These are phyloP conservation scores for Botrytis porri DNA, from an alignment of 2,329 filamentous ascomycete genomes.

Conservation along the genomic window DNA sequence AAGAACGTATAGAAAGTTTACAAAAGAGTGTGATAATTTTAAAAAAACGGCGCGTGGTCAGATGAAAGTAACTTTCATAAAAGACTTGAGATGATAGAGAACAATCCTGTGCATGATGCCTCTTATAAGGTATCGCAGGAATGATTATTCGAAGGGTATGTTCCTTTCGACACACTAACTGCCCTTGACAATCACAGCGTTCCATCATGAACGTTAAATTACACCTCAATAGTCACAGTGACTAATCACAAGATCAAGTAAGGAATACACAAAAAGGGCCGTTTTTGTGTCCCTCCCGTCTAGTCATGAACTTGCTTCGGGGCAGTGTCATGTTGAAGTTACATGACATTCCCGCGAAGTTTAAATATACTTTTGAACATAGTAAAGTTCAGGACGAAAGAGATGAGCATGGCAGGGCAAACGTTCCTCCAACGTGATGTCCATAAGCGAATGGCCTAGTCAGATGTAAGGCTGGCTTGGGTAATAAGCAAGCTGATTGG, in stretches of 20 bases:
- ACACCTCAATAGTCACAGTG: neutral
- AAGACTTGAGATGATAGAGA: neutral
- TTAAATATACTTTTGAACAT: neutral
- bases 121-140: neutral
- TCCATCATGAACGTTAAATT: neutral
- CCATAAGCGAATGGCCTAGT: neutral
- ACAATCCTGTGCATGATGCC: neutral
- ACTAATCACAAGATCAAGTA: neutral
- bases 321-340: neutral
- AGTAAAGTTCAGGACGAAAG: neutral
- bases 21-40: neutral
- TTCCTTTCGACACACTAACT: neutral
- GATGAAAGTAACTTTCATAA: neutral
- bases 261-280: neutral
- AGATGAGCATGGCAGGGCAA: neutral
- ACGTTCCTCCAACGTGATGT: neutral
- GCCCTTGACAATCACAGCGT: neutral
- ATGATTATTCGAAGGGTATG: neutral
- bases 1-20: neutral
- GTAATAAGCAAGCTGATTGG: neutral
- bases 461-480: neutral
- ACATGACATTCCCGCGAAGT: neutral
- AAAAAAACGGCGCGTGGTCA: neutral
- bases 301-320: neutral
- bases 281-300: neutral